Percentiles rank a stretch among this genome's conserved stretches.
phyloP scores from a whole-genome alignment of 257 asterid genomes.

The Lycium barbarum region DNA sequence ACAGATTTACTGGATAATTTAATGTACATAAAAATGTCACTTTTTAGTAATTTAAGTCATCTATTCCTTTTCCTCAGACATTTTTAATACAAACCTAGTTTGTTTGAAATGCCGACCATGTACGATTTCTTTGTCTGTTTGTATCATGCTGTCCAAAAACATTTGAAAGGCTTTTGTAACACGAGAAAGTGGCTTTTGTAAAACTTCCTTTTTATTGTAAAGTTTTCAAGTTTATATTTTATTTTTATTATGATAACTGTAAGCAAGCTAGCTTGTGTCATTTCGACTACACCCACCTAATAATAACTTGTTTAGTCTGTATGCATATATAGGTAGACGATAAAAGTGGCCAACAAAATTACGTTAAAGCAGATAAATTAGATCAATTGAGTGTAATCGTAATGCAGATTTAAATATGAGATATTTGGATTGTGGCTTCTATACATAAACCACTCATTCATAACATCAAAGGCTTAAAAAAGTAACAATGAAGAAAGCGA shows the following conservation, averaged over 20 bases:
- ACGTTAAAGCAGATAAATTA: no score
- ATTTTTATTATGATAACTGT: not conserved
- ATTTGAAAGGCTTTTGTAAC: not conserved
- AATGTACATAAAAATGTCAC: not conserved
- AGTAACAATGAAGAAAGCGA: no score
- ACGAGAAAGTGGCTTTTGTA: not conserved
- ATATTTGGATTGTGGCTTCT: no score
- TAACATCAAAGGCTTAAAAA: no score
- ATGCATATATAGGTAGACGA: no score
- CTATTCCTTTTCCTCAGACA: not conserved
- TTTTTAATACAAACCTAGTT: not conserved
- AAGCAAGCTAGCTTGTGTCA: not conserved
- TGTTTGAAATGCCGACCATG: conserved; percentile 30
- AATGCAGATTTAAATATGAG: no score
- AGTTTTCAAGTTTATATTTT: not conserved
- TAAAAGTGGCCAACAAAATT: no score
- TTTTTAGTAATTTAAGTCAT: not conserved
- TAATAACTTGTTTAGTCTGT: not conserved
- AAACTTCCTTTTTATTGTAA: not conserved
- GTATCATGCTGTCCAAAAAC: not conserved
- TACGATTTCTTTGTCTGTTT: not conserved
- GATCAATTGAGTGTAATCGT: no score
- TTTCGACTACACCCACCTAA: not conserved
- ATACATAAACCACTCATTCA: no score
- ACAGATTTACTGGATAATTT: not conserved